Evolutionary conservation across 768 basidiomycete species (phyloP).

Genomic region (Gautieria morchelliformis): DNA sequence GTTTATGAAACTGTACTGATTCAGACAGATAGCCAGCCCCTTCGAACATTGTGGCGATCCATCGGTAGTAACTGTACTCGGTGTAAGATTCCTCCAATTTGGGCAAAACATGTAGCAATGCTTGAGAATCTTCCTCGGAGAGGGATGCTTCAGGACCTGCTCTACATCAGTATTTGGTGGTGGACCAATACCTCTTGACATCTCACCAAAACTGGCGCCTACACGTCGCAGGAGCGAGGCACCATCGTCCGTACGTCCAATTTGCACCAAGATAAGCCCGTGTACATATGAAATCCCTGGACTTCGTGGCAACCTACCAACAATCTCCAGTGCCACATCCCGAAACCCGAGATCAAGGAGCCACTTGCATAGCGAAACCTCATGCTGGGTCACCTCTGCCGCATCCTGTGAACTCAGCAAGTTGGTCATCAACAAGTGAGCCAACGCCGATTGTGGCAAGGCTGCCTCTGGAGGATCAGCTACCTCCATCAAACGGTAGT

Average conservation of each 20-base stretch:
- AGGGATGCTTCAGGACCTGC: slow-evolving; percentile 29
- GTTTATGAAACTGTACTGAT: slow-evolving; percentile 45
- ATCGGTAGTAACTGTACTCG: slow-evolving; percentile 5
- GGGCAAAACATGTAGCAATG: slow-evolving; percentile 48
- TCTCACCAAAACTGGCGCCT: slow-evolving; percentile 66
- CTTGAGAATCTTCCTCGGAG: slow-evolving; percentile 52
- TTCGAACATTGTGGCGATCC: slow-evolving; percentile 63
- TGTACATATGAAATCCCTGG: slow-evolving; percentile 69
- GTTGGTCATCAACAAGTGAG: slow-evolving; percentile 58
- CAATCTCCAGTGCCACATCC: slow-evolving; percentile 49
- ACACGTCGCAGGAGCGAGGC: slow-evolving; percentile 62
- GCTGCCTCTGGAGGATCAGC: slow-evolving; percentile 38
- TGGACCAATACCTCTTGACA: slow-evolving; percentile 10
- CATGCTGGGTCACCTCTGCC: slow-evolving; percentile 54
- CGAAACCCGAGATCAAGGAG: slow-evolving; percentile 57
- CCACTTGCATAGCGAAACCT: slow-evolving; percentile 64
- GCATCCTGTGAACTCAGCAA: slow-evolving; percentile 62
- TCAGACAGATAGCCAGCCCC: slow-evolving; percentile 28
- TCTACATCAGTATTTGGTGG: slow-evolving; percentile 22
- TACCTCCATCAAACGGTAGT: slow-evolving; percentile 45
- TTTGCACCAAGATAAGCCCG: slow-evolving; percentile 54
- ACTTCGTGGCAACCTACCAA: slow-evolving; percentile 72
- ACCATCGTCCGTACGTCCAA: slow-evolving; percentile 66
- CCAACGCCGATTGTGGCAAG: slow-evolving; percentile 54
- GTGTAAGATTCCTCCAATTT: background rate